Evolutionary conservation across 2,329 filamentous ascomycete genomes (phyloP).

Genomic region (Fusarium globosum): DNA sequence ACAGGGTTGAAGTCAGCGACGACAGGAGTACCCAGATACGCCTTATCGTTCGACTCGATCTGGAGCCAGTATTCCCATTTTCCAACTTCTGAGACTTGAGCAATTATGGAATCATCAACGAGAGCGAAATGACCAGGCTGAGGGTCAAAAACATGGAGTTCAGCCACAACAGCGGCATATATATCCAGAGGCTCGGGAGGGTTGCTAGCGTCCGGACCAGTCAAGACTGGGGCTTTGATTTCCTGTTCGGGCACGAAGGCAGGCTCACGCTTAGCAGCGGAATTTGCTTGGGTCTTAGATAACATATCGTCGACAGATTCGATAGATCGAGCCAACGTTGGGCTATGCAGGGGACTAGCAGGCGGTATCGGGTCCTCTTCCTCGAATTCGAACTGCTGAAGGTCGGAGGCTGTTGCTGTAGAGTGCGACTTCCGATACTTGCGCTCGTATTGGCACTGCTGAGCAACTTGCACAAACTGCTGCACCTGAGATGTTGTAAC

Average conservation of each 20-base stretch:
- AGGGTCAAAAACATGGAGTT: conserved; percentile 95
- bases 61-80: conserved; percentile 97
- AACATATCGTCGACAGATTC: conserved; percentile 69
- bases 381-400: conserved; percentile 84
- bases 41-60: conserved; percentile 77
- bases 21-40: conserved; percentile 89
- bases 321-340: conserved; percentile 64
- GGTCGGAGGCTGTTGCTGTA: conserved; percentile 82
- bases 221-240: conserved; percentile 44
- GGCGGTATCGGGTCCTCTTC: conserved; percentile 72
- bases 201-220: conserved; percentile 38
- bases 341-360: conserved; percentile 71
- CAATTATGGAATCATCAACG: conserved; percentile 79
- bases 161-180: conserved; percentile 79
- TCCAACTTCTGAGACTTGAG: conserved; percentile 86
- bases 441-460: conserved; percentile 97
- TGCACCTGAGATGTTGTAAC: conserved; percentile 77
- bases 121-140: conserved; percentile 84
- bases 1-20: conserved; percentile 95
- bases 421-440: conserved; percentile 87
- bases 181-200: conserved; percentile 78
- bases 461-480: conserved; percentile 83
- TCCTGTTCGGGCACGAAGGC: conserved; percentile 48
- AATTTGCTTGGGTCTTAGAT: conserved; percentile 61
- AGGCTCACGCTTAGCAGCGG: conserved; percentile 57